A percentile compares a stretch with the other conserved stretches of the same genome.
Conservation (phyloP, 2,329 filamentous ascomycete genomes). For the Alternaria hordeiaustralica region DNA sequence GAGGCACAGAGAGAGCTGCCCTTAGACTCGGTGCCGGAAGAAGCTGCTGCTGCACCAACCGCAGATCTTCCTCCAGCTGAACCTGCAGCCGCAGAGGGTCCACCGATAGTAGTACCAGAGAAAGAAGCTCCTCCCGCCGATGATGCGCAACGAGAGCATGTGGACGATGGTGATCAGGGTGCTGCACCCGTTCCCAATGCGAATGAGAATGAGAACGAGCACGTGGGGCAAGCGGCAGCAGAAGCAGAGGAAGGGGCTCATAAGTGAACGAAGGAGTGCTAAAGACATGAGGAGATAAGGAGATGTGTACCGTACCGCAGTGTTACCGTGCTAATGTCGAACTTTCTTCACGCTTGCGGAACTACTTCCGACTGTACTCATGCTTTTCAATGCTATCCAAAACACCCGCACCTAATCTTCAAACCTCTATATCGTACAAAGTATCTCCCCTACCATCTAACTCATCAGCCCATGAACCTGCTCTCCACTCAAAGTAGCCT, state of each 20-base stretch:
- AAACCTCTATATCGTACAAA: neutral
- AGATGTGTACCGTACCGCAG: neutral
- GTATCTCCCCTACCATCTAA: neutral
- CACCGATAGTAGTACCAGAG: neutral
- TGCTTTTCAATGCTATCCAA: neutral
- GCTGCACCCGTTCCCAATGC: neutral
- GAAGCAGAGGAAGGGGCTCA: neutral
- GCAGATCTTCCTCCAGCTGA: neutral
- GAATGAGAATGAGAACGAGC: neutral
- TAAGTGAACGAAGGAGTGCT: neutral
- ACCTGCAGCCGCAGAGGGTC: neutral
- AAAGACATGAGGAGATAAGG: neutral
- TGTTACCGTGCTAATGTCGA: neutral
- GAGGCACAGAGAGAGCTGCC: neutral
- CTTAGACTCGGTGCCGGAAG: neutral
- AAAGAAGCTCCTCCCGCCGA: neutral
- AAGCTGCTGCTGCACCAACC: neutral
- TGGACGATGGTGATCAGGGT: neutral
- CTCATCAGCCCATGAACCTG: conserved; percentile 36
- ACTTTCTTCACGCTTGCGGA: neutral
- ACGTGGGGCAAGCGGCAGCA: neutral
- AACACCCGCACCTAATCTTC: neutral
- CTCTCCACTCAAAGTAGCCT: conserved; percentile 33
- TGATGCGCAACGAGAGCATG: neutral
- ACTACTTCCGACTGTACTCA: neutral